phyloP scores from a whole-genome alignment of 345 rosid genomes.

The Dovyalis caffra region DNA sequence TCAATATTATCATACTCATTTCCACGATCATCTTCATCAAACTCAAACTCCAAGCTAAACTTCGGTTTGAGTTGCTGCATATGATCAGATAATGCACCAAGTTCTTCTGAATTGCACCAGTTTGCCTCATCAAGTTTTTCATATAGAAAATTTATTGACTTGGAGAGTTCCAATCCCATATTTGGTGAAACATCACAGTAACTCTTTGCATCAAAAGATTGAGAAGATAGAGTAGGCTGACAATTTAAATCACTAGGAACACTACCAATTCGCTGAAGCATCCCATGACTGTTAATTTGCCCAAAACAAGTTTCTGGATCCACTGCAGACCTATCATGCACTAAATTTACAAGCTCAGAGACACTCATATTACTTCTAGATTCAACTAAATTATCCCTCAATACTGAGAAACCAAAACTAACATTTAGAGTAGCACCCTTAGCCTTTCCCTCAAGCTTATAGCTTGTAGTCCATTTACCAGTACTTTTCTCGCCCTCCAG shows the following conservation, averaged over 20 bases:
- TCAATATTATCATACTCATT: conserved; percentile 38
- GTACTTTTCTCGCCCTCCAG: conserved; percentile 53
- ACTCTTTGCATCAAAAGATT: conserved; percentile 42
- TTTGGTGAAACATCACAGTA: conserved; percentile 37
- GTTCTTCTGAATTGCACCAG: conserved; percentile 29
- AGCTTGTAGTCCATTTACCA: conserved; percentile 74
- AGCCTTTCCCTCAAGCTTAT: conserved; percentile 60
- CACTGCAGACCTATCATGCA: conserved; percentile 20
- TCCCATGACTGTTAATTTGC: conserved; percentile 21
- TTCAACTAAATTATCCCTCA: conserved; percentile 26
- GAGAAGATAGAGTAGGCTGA: conserved; percentile 24
- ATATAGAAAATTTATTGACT: conserved; percentile 57
- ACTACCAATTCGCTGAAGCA: conserved; percentile 48
- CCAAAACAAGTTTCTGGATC: conserved; percentile 16
- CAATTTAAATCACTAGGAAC: conserved; percentile 41
- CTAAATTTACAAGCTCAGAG: conserved; percentile 29
- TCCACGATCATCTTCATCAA: conserved; percentile 17
- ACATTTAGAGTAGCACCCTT: conserved; percentile 65
- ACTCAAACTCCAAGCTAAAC: conserved; percentile 17
- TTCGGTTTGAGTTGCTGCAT: conserved; percentile 29
- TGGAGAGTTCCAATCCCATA: conserved; percentile 56
- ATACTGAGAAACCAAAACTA: conserved; percentile 59
- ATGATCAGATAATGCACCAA: conserved; percentile 16
- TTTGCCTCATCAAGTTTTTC: conserved; percentile 57
- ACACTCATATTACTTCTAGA: conserved; percentile 32